A percentile compares a stretch with the other conserved stretches of the same genome.
Conservation (phyloP, 768 basidiomycete species). For the Xerocomellus dryophilus region DNA sequence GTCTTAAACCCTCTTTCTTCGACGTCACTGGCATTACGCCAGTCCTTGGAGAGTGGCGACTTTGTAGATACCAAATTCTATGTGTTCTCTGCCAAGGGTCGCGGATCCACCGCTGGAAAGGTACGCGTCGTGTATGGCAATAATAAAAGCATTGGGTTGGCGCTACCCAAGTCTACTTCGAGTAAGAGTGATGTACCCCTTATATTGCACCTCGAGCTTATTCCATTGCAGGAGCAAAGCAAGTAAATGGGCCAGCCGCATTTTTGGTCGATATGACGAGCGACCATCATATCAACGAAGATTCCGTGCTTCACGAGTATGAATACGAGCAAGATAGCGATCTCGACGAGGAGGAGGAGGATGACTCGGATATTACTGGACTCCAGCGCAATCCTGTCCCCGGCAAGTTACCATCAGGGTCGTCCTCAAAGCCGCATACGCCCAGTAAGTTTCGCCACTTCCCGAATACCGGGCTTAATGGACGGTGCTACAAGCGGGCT, state of each 20-base stretch:
- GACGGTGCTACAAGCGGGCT: background rate
- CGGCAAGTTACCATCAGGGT: background rate
- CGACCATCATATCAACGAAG: slow-evolving; percentile 15
- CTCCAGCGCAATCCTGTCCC: background rate
- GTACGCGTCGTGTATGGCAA: slow-evolving; percentile 29
- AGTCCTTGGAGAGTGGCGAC: slow-evolving; percentile 25
- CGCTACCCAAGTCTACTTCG: slow-evolving; percentile 14
- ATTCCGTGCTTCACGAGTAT: slow-evolving; percentile 27
- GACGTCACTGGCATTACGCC: slow-evolving; percentile 17
- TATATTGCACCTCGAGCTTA: background rate
- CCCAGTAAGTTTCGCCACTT: slow-evolving; percentile 4
- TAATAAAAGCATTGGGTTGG: slow-evolving; percentile 15
- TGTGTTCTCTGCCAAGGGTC: slow-evolving; percentile 21
- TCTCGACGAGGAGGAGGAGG: slow-evolving; percentile 25
- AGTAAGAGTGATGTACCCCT: background rate
- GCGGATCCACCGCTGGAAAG: slow-evolving; percentile 10
- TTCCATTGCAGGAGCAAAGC: slow-evolving; percentile 5
- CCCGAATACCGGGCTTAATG: background rate
- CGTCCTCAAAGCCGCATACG: slow-evolving; percentile 1
- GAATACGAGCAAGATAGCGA: slow-evolving; percentile 31
- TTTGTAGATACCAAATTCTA: slow-evolving; percentile 32
- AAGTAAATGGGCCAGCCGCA: background rate
- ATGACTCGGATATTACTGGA: background rate
- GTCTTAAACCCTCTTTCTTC: slow-evolving; percentile 16
- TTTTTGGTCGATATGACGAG: slow-evolving; percentile 24